phyloP scores from a whole-genome alignment of 495 filamentous ascomycete species.

The Podospora tetraspora region DNA sequence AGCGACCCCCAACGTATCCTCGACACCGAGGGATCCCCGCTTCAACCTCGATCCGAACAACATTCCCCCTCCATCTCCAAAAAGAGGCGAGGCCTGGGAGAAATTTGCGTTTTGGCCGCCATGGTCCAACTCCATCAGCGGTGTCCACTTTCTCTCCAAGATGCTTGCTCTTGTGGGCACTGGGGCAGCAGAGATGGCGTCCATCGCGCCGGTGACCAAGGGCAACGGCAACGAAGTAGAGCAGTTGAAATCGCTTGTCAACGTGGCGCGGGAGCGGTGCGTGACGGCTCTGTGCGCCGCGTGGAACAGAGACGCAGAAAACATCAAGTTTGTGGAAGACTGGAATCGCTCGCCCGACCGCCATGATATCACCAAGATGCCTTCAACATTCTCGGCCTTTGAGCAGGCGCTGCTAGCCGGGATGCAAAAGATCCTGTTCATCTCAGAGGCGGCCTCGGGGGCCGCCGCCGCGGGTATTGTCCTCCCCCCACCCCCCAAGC shows the following conservation, averaged over 20 bases:
- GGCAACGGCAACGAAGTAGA: constrained; percentile 55
- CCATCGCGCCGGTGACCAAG: constrained; percentile 57
- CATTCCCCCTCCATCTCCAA: constrained; percentile 69
- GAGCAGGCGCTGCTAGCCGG: constrained; percentile 70
- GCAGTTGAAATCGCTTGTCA: constrained; percentile 63
- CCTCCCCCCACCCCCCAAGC: constrained; percentile 71
- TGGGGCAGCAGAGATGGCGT: constrained; percentile 81
- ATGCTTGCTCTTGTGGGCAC: constrained; percentile 74
- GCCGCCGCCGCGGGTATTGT: constrained; percentile 67
- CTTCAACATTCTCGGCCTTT: constrained; percentile 70
- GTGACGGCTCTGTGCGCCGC: constrained; percentile 72
- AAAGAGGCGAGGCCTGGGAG: constrained; percentile 77
- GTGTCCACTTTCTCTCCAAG: constrained; percentile 76
- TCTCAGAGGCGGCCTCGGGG: constrained; percentile 73
- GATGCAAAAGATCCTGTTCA: constrained; percentile 91
- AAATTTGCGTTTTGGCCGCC: constrained; percentile 97
- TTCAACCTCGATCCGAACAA: constrained; percentile 76
- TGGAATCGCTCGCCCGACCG: constrained; percentile 78
- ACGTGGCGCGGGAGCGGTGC: constrained; percentile 74
- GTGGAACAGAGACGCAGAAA: constrained; percentile 84
- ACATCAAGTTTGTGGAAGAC: constrained; percentile 83
- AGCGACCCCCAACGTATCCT: constrained; percentile 52
- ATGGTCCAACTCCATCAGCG: constrained; percentile 81
- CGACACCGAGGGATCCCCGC: constrained; percentile 55
- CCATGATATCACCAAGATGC: constrained; percentile 85